Conservation (phyloP, 2,329 filamentous ascomycete genomes). For the Orbilia quercus region DNA sequence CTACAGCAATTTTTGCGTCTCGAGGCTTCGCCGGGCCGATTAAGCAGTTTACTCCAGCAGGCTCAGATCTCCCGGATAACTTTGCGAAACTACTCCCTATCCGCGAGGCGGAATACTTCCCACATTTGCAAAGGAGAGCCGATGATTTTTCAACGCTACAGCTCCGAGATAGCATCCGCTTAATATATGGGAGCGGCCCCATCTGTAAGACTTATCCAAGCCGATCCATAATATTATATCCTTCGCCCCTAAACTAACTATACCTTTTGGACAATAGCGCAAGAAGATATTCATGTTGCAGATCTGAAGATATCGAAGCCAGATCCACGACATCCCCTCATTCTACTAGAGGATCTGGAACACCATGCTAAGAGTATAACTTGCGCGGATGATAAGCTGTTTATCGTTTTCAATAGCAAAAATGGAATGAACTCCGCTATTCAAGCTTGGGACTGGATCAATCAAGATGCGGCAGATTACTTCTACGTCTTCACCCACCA, state of each 20-base stretch:
- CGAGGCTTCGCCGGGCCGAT: conserved; percentile 5
- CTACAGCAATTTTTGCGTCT: neutral
- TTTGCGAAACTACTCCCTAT: conserved; percentile 9
- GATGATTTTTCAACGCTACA: conserved; percentile 19
- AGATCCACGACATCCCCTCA: conserved; percentile 21
- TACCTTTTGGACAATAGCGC: neutral
- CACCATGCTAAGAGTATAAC: conserved; percentile 15
- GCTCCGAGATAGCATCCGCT: conserved; percentile 1
- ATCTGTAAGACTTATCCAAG: conserved; percentile 10
- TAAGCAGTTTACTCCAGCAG: neutral
- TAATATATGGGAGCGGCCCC: conserved; percentile 17
- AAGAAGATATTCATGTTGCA: conserved; percentile 6
- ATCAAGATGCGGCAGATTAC: conserved; percentile 7
- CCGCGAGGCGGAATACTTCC: conserved; percentile 8
- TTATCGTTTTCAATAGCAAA: conserved; percentile 31
- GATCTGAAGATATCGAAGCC: conserved; percentile 18
- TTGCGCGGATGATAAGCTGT: conserved; percentile 16
- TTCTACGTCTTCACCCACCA: conserved; percentile 34
- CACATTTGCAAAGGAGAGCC: conserved; percentile 15
- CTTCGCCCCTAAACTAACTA: neutral
- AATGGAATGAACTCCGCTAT: conserved; percentile 15
- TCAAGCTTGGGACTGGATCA: conserved; percentile 26
- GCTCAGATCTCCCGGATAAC: neutral
- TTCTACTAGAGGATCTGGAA: conserved; percentile 37
- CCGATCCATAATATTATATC: neutral